Conservation (phyloP, 2,329 filamentous ascomycete species). For the Cytospora piceicola region DNA sequence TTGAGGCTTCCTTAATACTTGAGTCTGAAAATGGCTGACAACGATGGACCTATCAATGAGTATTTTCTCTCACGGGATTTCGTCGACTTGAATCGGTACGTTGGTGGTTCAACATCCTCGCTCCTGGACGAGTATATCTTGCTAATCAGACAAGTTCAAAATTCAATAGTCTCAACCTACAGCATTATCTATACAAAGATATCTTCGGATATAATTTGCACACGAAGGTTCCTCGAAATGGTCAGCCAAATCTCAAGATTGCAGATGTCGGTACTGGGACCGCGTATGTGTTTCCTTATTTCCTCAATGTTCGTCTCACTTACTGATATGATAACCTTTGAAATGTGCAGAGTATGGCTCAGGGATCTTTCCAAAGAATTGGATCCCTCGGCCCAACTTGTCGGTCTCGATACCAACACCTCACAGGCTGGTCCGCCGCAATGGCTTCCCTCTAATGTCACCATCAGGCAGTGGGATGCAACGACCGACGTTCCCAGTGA, state of each 20-base stretch:
- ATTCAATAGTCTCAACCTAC: not conserved
- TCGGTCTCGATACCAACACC: conserved; percentile 34
- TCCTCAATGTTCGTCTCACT: not conserved
- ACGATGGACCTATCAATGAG: not conserved
- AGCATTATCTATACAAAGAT: conserved; percentile 4
- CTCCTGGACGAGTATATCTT: not conserved
- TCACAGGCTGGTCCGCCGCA: conserved; percentile 30
- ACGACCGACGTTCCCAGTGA: conserved; percentile 30
- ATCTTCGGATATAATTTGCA: conserved; percentile 33
- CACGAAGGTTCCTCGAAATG: conserved; percentile 31
- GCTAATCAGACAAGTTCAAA: not conserved
- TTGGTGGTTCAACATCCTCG: not conserved
- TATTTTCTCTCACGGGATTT: conserved; percentile 2
- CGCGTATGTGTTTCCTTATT: conserved; percentile 28
- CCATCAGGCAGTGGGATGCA: conserved; percentile 29
- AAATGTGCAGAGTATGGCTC: not conserved
- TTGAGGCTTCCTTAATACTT: too few relatives aligned
- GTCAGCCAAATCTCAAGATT: conserved; percentile 24
- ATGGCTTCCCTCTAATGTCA: conserved; percentile 31
- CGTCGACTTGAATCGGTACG: not conserved
- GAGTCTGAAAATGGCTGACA: not conserved
- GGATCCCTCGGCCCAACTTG: conserved; percentile 27
- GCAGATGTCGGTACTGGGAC: conserved; percentile 38
- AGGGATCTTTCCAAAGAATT: conserved; percentile 14
- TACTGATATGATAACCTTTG: not conserved